Evolutionary conservation across 1,139 yeast genomes (phyloP).

Genomic region (Geotrichum phurueaensis): DNA sequence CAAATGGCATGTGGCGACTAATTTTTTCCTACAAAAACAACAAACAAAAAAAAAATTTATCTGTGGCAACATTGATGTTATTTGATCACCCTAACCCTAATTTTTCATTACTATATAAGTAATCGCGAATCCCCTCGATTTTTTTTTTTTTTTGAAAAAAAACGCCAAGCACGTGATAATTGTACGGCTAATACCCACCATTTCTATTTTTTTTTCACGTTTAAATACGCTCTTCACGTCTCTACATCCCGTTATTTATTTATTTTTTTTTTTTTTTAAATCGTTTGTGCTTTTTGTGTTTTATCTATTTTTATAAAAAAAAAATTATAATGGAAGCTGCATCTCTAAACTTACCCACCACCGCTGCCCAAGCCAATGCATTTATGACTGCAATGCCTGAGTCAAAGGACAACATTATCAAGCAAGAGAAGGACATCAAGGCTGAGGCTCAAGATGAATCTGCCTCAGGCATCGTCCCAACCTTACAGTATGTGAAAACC

Average conservation of each 20-base stretch:
- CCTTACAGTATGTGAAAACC: conserved; percentile 50
- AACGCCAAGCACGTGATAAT: not conserved
- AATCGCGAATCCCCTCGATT: not conserved
- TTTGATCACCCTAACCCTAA: not conserved
- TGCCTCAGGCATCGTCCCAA: conserved; percentile 91
- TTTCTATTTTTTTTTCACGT: not conserved
- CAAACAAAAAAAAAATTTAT: not conserved
- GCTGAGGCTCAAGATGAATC: conserved; percentile 43
- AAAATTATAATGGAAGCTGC: conserved; percentile 14
- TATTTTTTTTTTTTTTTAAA: not conserved
- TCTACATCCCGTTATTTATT: not conserved
- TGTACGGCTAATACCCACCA: not conserved
- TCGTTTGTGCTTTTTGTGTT: not conserved
- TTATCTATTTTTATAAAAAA: not conserved
- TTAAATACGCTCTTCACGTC: not conserved
- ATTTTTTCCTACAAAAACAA: not conserved
- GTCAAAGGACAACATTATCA: conserved; percentile 18
- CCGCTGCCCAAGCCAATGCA: conserved; percentile 75
- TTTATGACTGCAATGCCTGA: conserved; percentile 54
- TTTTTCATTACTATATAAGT: not conserved
- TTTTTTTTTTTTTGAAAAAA: not conserved
- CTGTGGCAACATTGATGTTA: not conserved
- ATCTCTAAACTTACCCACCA: conserved; percentile 50
- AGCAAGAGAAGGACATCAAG: conserved; percentile 28
- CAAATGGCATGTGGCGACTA: not conserved